Evolutionary conservation across 495 filamentous ascomycete genomes (phyloP).

Genomic region (Penicillium cataractarum): DNA sequence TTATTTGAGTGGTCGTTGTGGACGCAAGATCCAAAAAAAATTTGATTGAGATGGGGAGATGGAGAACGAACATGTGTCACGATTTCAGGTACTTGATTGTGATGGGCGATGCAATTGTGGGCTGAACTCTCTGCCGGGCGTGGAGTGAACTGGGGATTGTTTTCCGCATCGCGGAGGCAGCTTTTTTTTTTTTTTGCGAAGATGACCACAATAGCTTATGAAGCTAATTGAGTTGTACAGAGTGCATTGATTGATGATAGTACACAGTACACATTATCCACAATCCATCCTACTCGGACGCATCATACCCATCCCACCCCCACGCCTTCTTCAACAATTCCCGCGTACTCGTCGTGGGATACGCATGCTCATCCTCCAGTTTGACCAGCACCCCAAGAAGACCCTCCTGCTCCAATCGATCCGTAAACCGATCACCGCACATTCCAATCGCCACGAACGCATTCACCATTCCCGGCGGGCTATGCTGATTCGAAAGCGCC

Average conservation of each 20-base stretch:
- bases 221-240: background rate
- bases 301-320: constrained; percentile 22
- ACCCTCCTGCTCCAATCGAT: constrained; percentile 30
- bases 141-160: background rate
- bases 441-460: constrained; percentile 35
- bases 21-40: background rate
- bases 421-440: constrained; percentile 37
- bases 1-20: background rate
- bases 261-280: background rate
- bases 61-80: background rate
- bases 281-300: constrained; percentile 7
- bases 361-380: constrained; percentile 22
- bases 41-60: background rate
- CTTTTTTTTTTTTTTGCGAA: background rate
- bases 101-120: background rate
- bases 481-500: constrained; percentile 33
- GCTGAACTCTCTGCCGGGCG: background rate
- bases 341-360: constrained; percentile 17
- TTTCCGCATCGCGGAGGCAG: background rate
- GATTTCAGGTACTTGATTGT: background rate
- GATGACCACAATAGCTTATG: background rate
- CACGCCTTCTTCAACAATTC: constrained; percentile 18
- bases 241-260: background rate
- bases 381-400: constrained; percentile 23
- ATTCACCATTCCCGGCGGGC: constrained; percentile 31